Conservation (phyloP, 2,329 filamentous ascomycete species). For the Neonectria magnoliae region DNA sequence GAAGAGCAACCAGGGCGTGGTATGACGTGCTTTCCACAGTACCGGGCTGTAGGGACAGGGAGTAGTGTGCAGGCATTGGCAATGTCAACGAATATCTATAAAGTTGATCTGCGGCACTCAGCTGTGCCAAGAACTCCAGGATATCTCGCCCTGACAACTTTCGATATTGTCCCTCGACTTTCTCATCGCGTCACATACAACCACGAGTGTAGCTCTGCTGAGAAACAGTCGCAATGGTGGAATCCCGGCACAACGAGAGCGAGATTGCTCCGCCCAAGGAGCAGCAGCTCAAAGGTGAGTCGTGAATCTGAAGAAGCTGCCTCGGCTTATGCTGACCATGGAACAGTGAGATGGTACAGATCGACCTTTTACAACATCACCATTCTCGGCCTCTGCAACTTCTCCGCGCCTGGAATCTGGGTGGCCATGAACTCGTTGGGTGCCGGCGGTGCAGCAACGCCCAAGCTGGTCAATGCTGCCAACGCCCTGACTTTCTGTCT, state of each 20-base stretch:
- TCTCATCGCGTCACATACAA: background rate
- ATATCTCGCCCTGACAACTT: constrained; percentile 2
- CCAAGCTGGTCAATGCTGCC: constrained; percentile 74
- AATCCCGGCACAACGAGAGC: constrained; percentile 35
- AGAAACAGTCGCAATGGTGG: constrained; percentile 24
- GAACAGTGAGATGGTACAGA: constrained; percentile 73
- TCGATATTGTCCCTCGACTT: background rate
- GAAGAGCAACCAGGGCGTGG: constrained; percentile 9
- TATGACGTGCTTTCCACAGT: constrained; percentile 16
- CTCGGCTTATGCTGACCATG: background rate
- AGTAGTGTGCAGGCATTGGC: background rate
- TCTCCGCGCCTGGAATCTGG: constrained; percentile 78
- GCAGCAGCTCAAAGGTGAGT: constrained; percentile 44
- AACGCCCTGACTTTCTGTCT: constrained; percentile 78
- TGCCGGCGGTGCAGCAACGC: constrained; percentile 72
- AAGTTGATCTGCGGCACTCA: constrained; percentile 25
- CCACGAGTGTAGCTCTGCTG: background rate
- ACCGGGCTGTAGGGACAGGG: constrained; percentile 10
- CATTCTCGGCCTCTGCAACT: constrained; percentile 76
- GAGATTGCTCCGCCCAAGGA: constrained; percentile 43
- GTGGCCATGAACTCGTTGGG: constrained; percentile 78
- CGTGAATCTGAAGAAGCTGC: too few species aligned
- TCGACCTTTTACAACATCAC: constrained; percentile 79
- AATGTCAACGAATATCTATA: constrained; percentile 25
- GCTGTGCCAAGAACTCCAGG: constrained; percentile 2